Conservation (phyloP, 352 stramenopile genomes). For the Globisporangium viniferum region DNA sequence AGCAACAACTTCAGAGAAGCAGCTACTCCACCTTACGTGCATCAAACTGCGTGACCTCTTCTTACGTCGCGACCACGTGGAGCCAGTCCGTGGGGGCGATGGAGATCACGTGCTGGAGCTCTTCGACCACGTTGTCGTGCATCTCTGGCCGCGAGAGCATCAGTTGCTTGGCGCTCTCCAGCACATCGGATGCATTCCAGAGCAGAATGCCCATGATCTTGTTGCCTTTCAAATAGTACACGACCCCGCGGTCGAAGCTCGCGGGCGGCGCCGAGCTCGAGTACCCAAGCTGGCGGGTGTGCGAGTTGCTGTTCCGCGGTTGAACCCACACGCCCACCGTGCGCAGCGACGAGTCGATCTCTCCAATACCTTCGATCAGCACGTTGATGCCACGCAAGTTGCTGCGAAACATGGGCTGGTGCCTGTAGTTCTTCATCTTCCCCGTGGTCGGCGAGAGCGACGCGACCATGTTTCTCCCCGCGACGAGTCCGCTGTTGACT, state of each 20-base stretch:
- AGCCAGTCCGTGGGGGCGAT: slow-evolving; percentile 88
- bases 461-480: slow-evolving; percentile 85
- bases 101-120: slow-evolving; percentile 81
- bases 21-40: neutral
- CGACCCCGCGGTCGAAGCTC: slow-evolving; percentile 75
- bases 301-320: slow-evolving; percentile 21
- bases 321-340: slow-evolving; percentile 86
- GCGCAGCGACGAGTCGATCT: slow-evolving; percentile 74
- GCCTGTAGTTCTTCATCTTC: slow-evolving; percentile 83
- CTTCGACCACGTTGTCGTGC: slow-evolving; percentile 68
- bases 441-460: slow-evolving; percentile 30
- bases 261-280: slow-evolving; percentile 17
- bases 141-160: slow-evolving; percentile 69
- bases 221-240: slow-evolving; percentile 90
- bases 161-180: slow-evolving; percentile 83
- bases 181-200: slow-evolving; percentile 86
- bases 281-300: neutral
- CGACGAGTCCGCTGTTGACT: slow-evolving; percentile 89
- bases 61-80: slow-evolving; percentile 50
- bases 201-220: slow-evolving; percentile 89
- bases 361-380: slow-evolving; percentile 80
- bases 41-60: neutral
- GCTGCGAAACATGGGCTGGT: slow-evolving; percentile 88
- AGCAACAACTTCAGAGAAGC: too few species aligned
- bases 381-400: slow-evolving; percentile 72